Evolutionary conservation across 192 early-diverging fungal genomes (phyloP).

Genomic region (Ambispora gerdemannii): DNA sequence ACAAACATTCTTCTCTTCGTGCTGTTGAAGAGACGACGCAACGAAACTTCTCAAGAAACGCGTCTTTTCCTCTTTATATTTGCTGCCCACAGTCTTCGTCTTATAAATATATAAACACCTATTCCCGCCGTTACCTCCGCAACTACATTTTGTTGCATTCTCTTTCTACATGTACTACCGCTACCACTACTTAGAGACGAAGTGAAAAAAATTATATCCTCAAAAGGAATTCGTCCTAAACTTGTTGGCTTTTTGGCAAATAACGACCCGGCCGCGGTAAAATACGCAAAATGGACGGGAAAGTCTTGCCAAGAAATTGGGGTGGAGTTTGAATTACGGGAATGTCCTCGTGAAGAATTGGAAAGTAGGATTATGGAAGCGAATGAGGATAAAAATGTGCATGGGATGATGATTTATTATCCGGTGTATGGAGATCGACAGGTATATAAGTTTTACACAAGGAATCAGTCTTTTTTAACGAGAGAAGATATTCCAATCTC

Average conservation of each 20-base stretch:
- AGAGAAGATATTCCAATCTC: too few relatives aligned
- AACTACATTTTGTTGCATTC: not conserved
- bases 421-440: slow-evolving; percentile 93
- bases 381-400: slow-evolving; percentile 78
- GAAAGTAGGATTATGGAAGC: slow-evolving; percentile 84
- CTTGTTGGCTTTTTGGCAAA: slow-evolving; percentile 96
- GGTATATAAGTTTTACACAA: slow-evolving; percentile 48
- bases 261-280: slow-evolving; percentile 84
- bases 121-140: not conserved
- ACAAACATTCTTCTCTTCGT: not conserved
- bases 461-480: too few relatives aligned
- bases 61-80: not conserved
- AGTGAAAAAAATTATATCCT: slow-evolving; percentile 62
- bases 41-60: not conserved
- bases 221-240: slow-evolving; percentile 59
- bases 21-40: not conserved
- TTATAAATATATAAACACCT: not conserved
- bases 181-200: slow-evolving; percentile 49
- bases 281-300: slow-evolving; percentile 94
- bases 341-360: slow-evolving; percentile 76
- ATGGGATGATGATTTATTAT: slow-evolving; percentile 99
- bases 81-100: not conserved
- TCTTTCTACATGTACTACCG: too few relatives aligned
- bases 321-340: slow-evolving; percentile 86
- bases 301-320: slow-evolving; percentile 91